Percentiles rank a stretch among this genome's conserved stretches.
Evolutionary conservation across 2,329 filamentous ascomycete genomes (phyloP).

Genomic region (Lachnellula occidentalis): DNA sequence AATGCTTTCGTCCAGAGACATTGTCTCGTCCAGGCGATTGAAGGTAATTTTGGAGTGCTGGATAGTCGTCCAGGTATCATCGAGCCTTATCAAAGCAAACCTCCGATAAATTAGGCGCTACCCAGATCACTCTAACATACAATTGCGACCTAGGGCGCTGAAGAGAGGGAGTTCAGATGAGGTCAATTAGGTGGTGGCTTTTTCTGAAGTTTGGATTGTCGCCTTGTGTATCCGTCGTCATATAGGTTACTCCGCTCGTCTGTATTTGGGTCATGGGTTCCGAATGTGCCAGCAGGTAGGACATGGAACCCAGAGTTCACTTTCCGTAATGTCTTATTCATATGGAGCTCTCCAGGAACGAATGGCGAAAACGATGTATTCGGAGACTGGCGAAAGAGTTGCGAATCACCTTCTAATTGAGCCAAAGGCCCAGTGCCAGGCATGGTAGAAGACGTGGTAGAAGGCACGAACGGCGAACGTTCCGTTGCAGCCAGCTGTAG

Average conservation of each 20-base stretch:
- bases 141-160: too few relatives aligned
- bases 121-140: too few relatives aligned
- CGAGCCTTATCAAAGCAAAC: too few relatives aligned
- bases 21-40: background rate
- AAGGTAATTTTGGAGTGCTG: slow-evolving; percentile 9
- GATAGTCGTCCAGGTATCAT: slow-evolving; percentile 12
- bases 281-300: slow-evolving; percentile 36
- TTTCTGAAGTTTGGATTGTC: slow-evolving; percentile 38
- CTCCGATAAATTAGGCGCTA: too few relatives aligned
- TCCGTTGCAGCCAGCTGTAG: slow-evolving; percentile 7
- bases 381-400: slow-evolving; percentile 4
- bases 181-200: slow-evolving; percentile 33
- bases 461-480: background rate
- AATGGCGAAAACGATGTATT: slow-evolving; percentile 28
- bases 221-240: slow-evolving; percentile 21
- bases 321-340: slow-evolving; percentile 33
- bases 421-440: background rate
- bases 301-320: slow-evolving; percentile 38
- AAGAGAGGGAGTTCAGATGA: too few relatives aligned
- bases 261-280: background rate
- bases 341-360: slow-evolving; percentile 33
- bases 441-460: background rate
- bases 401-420: slow-evolving; percentile 5
- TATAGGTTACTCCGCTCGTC: slow-evolving; percentile 11
- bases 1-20: background rate